Evolutionary conservation across 768 basidiomycete species (phyloP).

Genomic region (Sutorius australiensis): DNA sequence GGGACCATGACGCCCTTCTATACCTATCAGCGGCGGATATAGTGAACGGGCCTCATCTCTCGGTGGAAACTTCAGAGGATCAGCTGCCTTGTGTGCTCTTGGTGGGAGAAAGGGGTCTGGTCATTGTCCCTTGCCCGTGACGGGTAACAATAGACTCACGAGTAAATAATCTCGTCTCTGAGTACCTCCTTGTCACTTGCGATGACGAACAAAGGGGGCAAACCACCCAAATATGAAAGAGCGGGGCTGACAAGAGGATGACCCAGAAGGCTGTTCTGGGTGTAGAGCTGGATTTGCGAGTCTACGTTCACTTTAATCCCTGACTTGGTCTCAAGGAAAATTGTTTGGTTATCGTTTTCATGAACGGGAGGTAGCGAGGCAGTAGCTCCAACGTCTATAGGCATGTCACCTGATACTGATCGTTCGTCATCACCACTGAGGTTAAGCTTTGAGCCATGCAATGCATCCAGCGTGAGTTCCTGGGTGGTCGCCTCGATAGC

Average conservation of each 20-base stretch:
- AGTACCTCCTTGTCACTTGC: constrained; percentile 89
- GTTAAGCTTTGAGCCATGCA: constrained; percentile 7
- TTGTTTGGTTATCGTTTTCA: constrained; percentile 39
- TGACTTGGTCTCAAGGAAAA: constrained; percentile 41
- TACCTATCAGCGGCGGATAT: constrained; percentile 55
- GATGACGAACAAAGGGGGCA: constrained; percentile 83
- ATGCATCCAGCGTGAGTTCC: constrained; percentile 5
- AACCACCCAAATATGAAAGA: constrained; percentile 79
- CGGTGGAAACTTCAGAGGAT: constrained; percentile 66
- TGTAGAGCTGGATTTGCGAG: constrained; percentile 82
- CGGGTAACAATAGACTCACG: constrained; percentile 42
- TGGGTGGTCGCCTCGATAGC: background rate
- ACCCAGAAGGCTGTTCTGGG: constrained; percentile 68
- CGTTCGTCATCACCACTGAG: constrained; percentile 2
- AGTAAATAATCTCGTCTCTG: constrained; percentile 87
- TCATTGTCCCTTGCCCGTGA: background rate
- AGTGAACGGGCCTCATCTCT: constrained; percentile 42
- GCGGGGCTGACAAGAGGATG: constrained; percentile 86
- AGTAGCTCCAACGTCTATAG: constrained; percentile 49
- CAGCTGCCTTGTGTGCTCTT: constrained; percentile 88
- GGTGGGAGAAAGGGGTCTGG: background rate
- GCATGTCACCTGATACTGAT: constrained; percentile 28
- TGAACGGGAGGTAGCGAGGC: constrained; percentile 39
- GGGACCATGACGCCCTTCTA: constrained; percentile 50
- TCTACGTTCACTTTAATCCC: constrained; percentile 54